phyloP scores from a whole-genome alignment of 1,284 basidiomycete genomes.

The Tilletia walkeri region DNA sequence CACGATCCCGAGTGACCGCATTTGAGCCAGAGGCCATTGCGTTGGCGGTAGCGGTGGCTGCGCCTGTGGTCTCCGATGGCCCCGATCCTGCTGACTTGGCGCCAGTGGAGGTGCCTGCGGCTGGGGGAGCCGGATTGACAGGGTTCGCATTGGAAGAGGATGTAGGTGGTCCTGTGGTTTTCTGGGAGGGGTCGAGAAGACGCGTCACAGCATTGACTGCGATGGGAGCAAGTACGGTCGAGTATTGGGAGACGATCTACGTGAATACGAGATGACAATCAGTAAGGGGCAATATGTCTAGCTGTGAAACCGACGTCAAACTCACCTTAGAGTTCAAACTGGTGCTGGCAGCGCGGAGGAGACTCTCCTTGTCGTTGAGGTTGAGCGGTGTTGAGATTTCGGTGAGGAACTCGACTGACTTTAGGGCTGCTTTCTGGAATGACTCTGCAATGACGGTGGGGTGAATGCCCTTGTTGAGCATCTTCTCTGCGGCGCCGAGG shows the following conservation, averaged over 20 bases:
- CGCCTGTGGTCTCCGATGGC: slow-evolving; percentile 9
- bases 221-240: slow-evolving; percentile 92
- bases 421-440: slow-evolving; percentile 86
- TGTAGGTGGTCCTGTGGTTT: background rate
- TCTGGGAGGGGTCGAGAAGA: slow-evolving; percentile 33
- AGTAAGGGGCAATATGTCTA: slow-evolving; percentile 8
- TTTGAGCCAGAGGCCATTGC: slow-evolving; percentile 25
- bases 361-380: slow-evolving; percentile 78
- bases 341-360: slow-evolving; percentile 90
- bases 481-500: slow-evolving; percentile 91
- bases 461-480: slow-evolving; percentile 90
- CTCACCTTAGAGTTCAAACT: slow-evolving; percentile 90
- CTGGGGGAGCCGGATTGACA: background rate
- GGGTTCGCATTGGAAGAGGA: slow-evolving; percentile 20
- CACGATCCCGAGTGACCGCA: slow-evolving; percentile 20
- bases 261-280: background rate
- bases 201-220: slow-evolving; percentile 83
- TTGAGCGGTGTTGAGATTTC: slow-evolving; percentile 92
- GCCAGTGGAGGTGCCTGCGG: slow-evolving; percentile 9
- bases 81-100: slow-evolving; percentile 13
- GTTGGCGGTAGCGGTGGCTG: slow-evolving; percentile 24
- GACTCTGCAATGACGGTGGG: slow-evolving; percentile 96
- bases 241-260: slow-evolving; percentile 96
- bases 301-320: background rate
- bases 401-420: slow-evolving; percentile 89